Evolutionary conservation across 805 yeast genomes (phyloP), one percentile per base, ranked within the genome.

Genomic region (Pichia deserticola): DNA sequence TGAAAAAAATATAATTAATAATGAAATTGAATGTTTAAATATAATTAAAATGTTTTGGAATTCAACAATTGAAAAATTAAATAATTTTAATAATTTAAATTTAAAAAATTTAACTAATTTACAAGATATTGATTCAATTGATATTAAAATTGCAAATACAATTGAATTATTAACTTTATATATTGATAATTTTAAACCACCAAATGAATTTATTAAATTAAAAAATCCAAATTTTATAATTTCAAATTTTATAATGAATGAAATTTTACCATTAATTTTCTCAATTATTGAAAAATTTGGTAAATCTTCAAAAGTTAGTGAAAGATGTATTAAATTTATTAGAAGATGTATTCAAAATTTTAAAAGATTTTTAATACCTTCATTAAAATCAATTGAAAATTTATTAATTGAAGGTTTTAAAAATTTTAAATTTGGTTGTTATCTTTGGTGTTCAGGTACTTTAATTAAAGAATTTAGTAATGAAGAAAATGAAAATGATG

Each of bases 381-480:
- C 86, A 28, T 69, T 90, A 20, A 77, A 81, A 4, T 73, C 78
- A 12, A 76, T 89, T 37, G 88, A 89, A 1, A 81, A 76, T 48
- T 67, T 83, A 44, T 73, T 89, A 49, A 83, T 79, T 25, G 73
- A 74, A 37, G 93, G 95, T 1, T 90, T 89, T 68, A 74, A 80
- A 42, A 68, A 69, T 30, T 84, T 84, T 25, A 77, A 81, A 36
- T 78, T 70, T 59, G 97, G 97, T 5, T 87, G 96, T 63, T 89
- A 84, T 61, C 68, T 90, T 49, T 90, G 95, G 93, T 92, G 87
- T 12, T 83, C 95, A 3, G 97, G 97, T 8, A 74, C 85, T 9
- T 70, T 89, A 30, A 79, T 86, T 47, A 79, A 86, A 50, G 92
- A 87, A 52, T 90, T 75, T 56, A 84, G 81, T 30, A 30, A 30